Evolutionary conservation across 2,329 filamentous ascomycete species (phyloP), one percentile per base, ranked within the genome.

Genomic region (Golovinomyces cichoracearum): DNA sequence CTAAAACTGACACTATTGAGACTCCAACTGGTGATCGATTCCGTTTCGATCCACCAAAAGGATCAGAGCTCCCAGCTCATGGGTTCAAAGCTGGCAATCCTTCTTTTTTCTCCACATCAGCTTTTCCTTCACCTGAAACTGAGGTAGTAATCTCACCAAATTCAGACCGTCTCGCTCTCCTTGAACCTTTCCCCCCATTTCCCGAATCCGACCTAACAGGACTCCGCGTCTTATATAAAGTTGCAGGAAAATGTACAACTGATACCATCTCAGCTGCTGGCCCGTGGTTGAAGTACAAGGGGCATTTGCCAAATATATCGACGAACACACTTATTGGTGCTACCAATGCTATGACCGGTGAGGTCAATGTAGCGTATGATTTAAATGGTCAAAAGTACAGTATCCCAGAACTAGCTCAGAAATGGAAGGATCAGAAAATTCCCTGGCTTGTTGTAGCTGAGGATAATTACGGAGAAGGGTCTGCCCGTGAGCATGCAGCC

Each of bases 231-330:
- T 78, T 98, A 15, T 88, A 93, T 70, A 95, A 95, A 68, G 81
- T 95, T 54, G 81, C 86, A 54, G 90, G 90, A 54, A 93, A 98
- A 68, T 98, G 90, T 71, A 98, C 90, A 50, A 98, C 90, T 40
- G 90, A 98, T 66, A 95, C 90, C 57, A 98, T 98, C 65, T 95
- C 86, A 33, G 88, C 88, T 29, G 88, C 88, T 0, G 88, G 88
- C 5, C 88, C 88, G 15, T 95, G 88, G 88, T 75, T 98, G 56
- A 95, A 95, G 67, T 98, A 95, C 76, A 95, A 95, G 71, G 90
- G 90, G 53, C 90, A 98, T 65, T 75, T 98, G 53, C 84, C 90
- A 63, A 98, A 98, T 70, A 98, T 98, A 64, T 82, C 79, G 57
- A 84, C 84, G 61, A 98, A 98, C 73, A 98, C 90, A 2, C 76